Base-by-base conservation (phyloP, 768 basidiomycete species). In the Dioszegia crocea region DNA sequence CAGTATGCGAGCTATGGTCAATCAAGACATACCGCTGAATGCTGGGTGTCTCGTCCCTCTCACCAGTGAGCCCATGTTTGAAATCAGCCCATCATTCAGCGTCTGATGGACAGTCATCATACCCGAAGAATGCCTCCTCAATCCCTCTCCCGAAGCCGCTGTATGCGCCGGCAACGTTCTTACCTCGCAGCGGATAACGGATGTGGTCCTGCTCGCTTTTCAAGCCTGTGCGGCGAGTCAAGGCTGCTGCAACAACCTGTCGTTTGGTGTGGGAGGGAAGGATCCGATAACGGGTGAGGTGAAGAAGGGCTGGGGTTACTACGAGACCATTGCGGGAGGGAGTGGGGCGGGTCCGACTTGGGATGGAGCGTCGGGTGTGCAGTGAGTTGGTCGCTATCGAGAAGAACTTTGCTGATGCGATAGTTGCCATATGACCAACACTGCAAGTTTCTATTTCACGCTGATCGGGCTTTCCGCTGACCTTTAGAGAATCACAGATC, bases 361-460 rank as follows among this genome's bases (percentile, higher is more conserved):
- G 92, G 85, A 92, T 68, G 93, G 93, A 3, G 91, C 90, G 16
- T 89, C 88, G 24, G 92, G 92, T 6, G 88, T 94, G 1, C 92
- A 94, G 55, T 60, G 53, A 59, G 57, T 51, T 4, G 3, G 16
- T 26, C 12, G 11, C 10, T 26, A 12, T 12, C 44, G n/a, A 4
- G 9, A 8, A 6, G 17, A 2, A n/a, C 17, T 14, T 44, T 48
- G 49, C 57, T 59, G 39, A 59, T 21, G 9, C 8, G 4, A 48
- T 63, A 33, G 64, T 52, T 21, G 49, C 26, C 59, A 60, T 30
- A 60, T 60, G 59, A 53, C 59, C 30, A 60, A 60, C 26, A 60
- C 59, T 9, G 63, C 55, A 10, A 60, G 52, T 33, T 46, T 55
- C 36, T 2, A 16, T 10, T 2, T 39, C 48, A 5, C 1, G 8